Conservation (phyloP, 176 grass and related monocot genomes). For the Oryza rufipogon region DNA sequence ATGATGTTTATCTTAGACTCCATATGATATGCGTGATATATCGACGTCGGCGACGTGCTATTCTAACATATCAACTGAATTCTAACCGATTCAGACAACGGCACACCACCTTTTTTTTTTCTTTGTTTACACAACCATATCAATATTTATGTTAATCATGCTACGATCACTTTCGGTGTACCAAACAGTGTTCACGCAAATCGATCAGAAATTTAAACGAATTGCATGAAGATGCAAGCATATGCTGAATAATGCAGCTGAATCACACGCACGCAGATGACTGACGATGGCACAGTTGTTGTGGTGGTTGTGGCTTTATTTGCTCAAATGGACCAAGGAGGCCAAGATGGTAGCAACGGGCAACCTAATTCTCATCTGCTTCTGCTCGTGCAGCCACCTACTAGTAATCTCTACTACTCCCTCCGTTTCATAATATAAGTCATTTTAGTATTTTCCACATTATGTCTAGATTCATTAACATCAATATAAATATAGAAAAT, state of each 20-base stretch:
- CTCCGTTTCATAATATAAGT: neutral
- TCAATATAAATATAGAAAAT: no score
- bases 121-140: neutral
- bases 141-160: neutral
- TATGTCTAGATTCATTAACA: no score
- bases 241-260: conserved; percentile 7
- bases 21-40: neutral
- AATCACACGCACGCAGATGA: neutral
- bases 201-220: neutral
- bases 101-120: neutral
- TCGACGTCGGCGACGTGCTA: neutral
- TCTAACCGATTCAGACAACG: neutral
- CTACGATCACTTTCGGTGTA: conserved; percentile 16
- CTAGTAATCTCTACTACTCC: conserved; percentile 14
- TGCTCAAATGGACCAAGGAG: conserved; percentile 5
- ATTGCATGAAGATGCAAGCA: neutral
- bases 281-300: conserved; percentile 33
- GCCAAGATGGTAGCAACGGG: conserved; percentile 23
- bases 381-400: conserved; percentile 28
- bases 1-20: neutral
- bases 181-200: neutral
- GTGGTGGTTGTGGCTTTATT: conserved; percentile 45
- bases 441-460: no score
- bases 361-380: conserved; percentile 47
- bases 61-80: neutral